Conservation (phyloP, 305 asterid species). For the Lippia alba region DNA sequence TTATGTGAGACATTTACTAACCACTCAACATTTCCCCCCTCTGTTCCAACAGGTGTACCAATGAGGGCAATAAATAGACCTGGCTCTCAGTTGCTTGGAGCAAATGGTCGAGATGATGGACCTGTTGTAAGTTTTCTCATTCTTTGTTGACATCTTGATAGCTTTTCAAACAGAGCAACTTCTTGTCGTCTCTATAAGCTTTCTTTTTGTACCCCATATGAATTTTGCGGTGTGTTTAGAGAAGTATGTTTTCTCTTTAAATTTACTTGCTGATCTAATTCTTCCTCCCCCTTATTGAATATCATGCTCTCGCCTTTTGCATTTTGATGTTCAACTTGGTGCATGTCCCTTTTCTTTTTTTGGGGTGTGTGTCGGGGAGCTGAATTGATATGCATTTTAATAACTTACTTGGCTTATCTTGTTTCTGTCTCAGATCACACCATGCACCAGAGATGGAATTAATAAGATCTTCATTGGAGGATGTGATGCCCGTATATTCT, state of each 20-base stretch:
- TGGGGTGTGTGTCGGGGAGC: not conserved
- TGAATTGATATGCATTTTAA: slow-evolving; percentile 17
- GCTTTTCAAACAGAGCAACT: slow-evolving; percentile 15
- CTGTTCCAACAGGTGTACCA: slow-evolving; percentile 71
- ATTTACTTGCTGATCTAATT: too few species aligned
- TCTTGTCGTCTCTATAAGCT: slow-evolving; percentile 8
- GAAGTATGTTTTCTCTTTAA: too few species aligned
- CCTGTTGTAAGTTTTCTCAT: slow-evolving; percentile 70
- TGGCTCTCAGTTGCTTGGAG: slow-evolving; percentile 87
- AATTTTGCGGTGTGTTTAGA: slow-evolving; percentile 9
- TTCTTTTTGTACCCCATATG: not conserved
- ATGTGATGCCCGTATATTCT: slow-evolving; percentile 88
- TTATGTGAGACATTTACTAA: slow-evolving; percentile 12
- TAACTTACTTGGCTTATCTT: slow-evolving; percentile 38
- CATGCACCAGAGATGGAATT: slow-evolving; percentile 91
- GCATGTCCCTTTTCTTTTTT: too few species aligned
- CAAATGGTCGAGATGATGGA: slow-evolving; percentile 99
- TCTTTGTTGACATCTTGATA: slow-evolving; percentile 24
- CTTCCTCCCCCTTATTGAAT: too few species aligned
- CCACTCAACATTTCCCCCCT: slow-evolving; percentile 25
- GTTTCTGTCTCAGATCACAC: slow-evolving; percentile 74
- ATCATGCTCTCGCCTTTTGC: too few species aligned
- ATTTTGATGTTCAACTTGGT: too few species aligned
- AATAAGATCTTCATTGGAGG: slow-evolving; percentile 87
- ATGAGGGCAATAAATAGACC: slow-evolving; percentile 93